Evolutionary conservation across 352 stramenopile genomes (phyloP).

Genomic region (Globisporangium cystogenes): DNA sequence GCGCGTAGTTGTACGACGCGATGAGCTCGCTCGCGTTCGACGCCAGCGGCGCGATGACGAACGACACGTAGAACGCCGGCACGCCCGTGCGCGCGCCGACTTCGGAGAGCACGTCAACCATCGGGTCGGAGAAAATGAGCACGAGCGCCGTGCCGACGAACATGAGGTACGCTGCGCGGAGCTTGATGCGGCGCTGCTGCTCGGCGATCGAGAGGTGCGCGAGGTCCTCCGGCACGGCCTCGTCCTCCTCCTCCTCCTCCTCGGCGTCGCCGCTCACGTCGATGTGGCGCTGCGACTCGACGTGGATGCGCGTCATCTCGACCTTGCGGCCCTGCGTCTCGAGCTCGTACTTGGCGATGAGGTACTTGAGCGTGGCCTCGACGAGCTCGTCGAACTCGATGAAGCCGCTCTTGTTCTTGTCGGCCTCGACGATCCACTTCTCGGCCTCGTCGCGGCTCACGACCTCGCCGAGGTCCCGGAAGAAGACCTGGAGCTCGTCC

Average conservation of each 20-base stretch:
- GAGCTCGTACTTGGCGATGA: conserved; percentile 76
- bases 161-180: conserved; percentile 92
- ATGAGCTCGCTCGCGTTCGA: conserved; percentile 99
- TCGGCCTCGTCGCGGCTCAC: conserved; percentile 75
- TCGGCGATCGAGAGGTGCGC: conserved; percentile 91
- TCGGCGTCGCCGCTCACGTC: conserved; percentile 42
- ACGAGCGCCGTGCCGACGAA: conserved; percentile 92
- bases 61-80: conserved; percentile 97
- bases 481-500: conserved; percentile 91
- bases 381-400: conserved; percentile 96
- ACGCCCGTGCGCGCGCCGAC: conserved; percentile 89
- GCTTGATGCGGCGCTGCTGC: conserved; percentile 95
- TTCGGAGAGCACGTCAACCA: conserved; percentile 97
- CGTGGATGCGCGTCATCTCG: conserved; percentile 37
- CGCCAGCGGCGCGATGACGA: conserved; percentile 95
- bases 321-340: conserved; percentile 44
- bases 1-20: conserved; percentile 95
- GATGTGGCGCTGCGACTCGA: conserved; percentile 44
- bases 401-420: conserved; percentile 88
- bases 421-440: conserved; percentile 84
- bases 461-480: conserved; percentile 92
- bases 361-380: conserved; percentile 77
- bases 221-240: conserved; percentile 94
- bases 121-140: conserved; percentile 96
- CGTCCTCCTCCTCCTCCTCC: conserved; percentile 89